These are phyloP conservation scores for Pseudocohnilembus persalinus DNA, from an alignment of 169 alveolate genomes.

Conservation along the genomic window DNA sequence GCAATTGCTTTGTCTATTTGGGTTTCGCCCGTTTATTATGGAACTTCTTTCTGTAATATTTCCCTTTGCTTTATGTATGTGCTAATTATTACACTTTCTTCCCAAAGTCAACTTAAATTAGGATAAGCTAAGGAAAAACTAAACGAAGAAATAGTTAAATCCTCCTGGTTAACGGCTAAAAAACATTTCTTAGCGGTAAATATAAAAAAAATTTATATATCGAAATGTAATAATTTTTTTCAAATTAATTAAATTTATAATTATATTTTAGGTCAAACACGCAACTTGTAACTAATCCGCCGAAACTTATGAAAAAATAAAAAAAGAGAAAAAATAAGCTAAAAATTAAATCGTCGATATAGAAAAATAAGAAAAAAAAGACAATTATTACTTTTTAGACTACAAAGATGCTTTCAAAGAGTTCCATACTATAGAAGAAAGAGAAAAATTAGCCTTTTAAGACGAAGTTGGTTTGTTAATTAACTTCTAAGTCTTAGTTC, in stretches of 20 bases:
- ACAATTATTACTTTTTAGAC: background rate
- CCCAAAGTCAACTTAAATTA: background rate
- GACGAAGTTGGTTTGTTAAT: constrained; percentile 18
- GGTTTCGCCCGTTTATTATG: constrained; percentile 40
- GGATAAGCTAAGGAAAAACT: background rate
- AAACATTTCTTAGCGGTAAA: background rate
- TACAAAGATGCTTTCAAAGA: background rate
- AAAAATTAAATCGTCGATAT: no score
- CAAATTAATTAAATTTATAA: no score
- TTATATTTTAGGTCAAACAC: no score
- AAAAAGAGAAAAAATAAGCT: constrained; percentile 7
- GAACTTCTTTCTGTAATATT: background rate
- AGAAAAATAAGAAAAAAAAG: constrained; percentile 9
- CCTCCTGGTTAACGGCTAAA: background rate
- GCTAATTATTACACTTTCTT: background rate
- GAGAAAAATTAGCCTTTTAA: background rate
- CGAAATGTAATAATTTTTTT: no score
- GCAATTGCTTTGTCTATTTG: constrained; percentile 47
- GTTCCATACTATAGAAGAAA: background rate
- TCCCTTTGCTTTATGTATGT: background rate
- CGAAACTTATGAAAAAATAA: constrained; percentile 13
- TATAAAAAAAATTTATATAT: no score
- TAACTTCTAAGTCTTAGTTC: constrained; percentile 7
- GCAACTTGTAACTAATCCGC: no score
- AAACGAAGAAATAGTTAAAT: background rate